These are phyloP conservation scores for Ilyonectria robusta DNA, from an alignment of 2,329 filamentous ascomycete genomes.

Conservation along the genomic window DNA sequence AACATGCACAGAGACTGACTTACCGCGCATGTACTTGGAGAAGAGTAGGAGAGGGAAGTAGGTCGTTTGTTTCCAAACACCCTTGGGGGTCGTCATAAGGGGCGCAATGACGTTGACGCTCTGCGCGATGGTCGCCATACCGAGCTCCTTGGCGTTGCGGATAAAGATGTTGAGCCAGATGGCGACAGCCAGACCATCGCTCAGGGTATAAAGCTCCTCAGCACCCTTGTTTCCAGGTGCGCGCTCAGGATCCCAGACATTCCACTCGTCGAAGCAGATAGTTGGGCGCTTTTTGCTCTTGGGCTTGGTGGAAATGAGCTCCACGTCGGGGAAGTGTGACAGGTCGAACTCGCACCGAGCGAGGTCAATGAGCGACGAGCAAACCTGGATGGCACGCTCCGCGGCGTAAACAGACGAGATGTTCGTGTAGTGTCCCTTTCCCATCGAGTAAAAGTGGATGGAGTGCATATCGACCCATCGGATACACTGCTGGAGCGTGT, in stretches of 20 bases:
- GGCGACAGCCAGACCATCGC: constrained; percentile 79
- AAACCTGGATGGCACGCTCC: constrained; percentile 80
- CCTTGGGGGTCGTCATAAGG: constrained; percentile 76
- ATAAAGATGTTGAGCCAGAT: constrained; percentile 83
- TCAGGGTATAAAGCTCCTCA: constrained; percentile 80
- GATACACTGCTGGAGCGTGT: constrained; percentile 51
- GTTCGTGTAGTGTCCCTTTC: constrained; percentile 82
- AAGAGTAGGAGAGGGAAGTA: constrained; percentile 79
- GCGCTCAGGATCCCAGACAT: constrained; percentile 81
- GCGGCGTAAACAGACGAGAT: constrained; percentile 78
- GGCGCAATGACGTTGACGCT: constrained; percentile 83
- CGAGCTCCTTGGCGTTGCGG: constrained; percentile 76
- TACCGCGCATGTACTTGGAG: constrained; percentile 74
- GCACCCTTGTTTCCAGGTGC: constrained; percentile 80
- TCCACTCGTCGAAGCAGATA: constrained; percentile 89
- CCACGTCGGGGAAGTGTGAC: constrained; percentile 56
- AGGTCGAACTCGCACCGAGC: constrained; percentile 34
- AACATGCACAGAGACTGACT: constrained; percentile 76
- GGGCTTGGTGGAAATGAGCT: constrained; percentile 74
- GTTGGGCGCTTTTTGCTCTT: constrained; percentile 68
- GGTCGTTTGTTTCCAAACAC: constrained; percentile 77
- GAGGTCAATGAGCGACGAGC: constrained; percentile 75
- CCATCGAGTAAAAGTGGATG: constrained; percentile 68
- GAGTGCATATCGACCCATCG: constrained; percentile 74
- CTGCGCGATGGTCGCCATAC: constrained; percentile 85